Conservation (phyloP, 1,284 basidiomycete species). For the Rhodotorula sp. region DNA sequence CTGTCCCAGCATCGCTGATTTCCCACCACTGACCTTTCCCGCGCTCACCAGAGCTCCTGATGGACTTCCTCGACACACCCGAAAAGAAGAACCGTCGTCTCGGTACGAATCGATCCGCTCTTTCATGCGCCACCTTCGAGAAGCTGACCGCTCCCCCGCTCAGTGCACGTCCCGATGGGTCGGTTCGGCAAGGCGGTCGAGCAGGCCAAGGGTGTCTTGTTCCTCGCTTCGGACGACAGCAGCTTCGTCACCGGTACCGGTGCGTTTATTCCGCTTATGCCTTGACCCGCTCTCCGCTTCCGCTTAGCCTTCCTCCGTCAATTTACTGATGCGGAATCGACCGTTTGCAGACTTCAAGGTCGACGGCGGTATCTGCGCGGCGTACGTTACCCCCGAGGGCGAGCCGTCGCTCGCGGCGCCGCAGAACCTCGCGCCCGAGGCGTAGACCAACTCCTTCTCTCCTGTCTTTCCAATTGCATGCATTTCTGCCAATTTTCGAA, state of each 20-base stretch:
- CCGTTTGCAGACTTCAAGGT: constrained; percentile 72
- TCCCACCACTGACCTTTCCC: constrained; percentile 80
- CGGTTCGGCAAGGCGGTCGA: constrained; percentile 95
- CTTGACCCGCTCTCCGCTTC: background rate
- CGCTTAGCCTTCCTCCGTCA: too few relatives aligned
- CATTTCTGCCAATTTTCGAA: too few relatives aligned
- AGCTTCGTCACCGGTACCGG: constrained; percentile 57
- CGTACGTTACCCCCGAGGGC: constrained; percentile 64
- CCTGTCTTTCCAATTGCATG: background rate
- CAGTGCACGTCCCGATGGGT: constrained; percentile 89
- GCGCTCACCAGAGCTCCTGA: constrained; percentile 73
- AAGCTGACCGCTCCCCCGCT: background rate
- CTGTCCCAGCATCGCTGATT: constrained; percentile 54
- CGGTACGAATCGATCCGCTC: constrained; percentile 10
- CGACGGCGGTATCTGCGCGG: constrained; percentile 83
- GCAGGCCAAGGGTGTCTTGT: constrained; percentile 73
- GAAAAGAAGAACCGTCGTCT: constrained; percentile 90
- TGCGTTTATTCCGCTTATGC: background rate
- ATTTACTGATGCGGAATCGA: background rate
- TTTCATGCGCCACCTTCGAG: too few relatives aligned
- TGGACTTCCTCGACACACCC: constrained; percentile 96
- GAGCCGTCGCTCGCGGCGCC: constrained; percentile 35
- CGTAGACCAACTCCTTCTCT: background rate
- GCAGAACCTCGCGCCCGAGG: constrained; percentile 27
- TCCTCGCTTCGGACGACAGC: constrained; percentile 55